phyloP scores from a whole-genome alignment of 805 yeast genomes.

The Pichia occidentalis region DNA sequence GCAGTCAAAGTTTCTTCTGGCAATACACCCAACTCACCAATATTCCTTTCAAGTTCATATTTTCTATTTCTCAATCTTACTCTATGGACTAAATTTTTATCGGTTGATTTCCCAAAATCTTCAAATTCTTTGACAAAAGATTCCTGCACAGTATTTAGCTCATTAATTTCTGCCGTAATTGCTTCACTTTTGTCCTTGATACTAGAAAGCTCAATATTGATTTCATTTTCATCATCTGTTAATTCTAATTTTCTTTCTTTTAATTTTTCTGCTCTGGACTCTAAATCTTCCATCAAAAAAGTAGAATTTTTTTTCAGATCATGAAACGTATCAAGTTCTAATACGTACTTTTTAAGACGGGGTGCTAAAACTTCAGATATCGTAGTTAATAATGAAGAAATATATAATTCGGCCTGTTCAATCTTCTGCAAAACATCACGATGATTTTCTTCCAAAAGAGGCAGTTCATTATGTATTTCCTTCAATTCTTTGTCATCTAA shows the following conservation, averaged over 20 bases:
- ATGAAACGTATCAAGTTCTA: slow-evolving; percentile 23
- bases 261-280: slow-evolving; percentile 21
- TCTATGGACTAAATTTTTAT: slow-evolving; percentile 57
- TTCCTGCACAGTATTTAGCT: slow-evolving; percentile 53
- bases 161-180: slow-evolving; percentile 36
- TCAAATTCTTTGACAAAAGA: slow-evolving; percentile 50
- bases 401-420: slow-evolving; percentile 39
- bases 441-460: slow-evolving; percentile 35
- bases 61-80: slow-evolving; percentile 52
- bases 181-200: slow-evolving; percentile 29
- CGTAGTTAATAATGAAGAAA: slow-evolving; percentile 47
- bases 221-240: slow-evolving; percentile 26
- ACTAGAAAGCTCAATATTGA: slow-evolving; percentile 33
- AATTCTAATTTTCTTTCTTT: slow-evolving; percentile 19
- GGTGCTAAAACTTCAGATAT: slow-evolving; percentile 34
- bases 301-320: slow-evolving; percentile 1
- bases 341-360: slow-evolving; percentile 4
- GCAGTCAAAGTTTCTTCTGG: slow-evolving; percentile 75
- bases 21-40: slow-evolving; percentile 79
- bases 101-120: slow-evolving; percentile 54
- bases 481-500: slow-evolving; percentile 42
- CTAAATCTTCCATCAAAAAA: slow-evolving; percentile 6
- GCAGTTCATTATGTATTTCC: slow-evolving; percentile 31
- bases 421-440: slow-evolving; percentile 35
- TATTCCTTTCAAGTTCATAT: slow-evolving; percentile 64